Conservation (phyloP, 1,284 basidiomycete species). For the Apiotrichum mycotoxinovorans region DNA sequence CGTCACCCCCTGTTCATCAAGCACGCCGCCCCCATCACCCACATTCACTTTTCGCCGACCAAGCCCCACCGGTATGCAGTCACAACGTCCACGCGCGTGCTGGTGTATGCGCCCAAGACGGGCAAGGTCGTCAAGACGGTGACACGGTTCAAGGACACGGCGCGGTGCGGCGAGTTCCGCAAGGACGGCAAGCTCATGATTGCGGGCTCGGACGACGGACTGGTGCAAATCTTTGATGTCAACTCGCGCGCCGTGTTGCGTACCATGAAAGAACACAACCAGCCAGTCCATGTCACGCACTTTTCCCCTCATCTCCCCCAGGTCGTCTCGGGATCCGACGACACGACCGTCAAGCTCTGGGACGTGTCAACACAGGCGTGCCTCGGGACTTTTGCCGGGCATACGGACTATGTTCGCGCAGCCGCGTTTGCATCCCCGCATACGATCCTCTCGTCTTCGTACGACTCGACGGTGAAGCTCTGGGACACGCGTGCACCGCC, state of each 20-base stretch:
- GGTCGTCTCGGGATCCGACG: constrained; percentile 91
- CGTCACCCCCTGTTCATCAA: constrained; percentile 61
- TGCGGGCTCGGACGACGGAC: constrained; percentile 89
- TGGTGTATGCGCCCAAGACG: constrained; percentile 93
- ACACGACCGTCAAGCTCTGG: constrained; percentile 90
- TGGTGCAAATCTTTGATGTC: constrained; percentile 96
- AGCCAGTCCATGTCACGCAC: constrained; percentile 89
- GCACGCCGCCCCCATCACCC: constrained; percentile 89
- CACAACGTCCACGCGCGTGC: constrained; percentile 86
- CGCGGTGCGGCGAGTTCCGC: constrained; percentile 79
- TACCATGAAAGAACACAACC: constrained; percentile 86
- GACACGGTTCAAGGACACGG: constrained; percentile 93
- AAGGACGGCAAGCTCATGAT: constrained; percentile 92
- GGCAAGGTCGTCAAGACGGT: constrained; percentile 95
- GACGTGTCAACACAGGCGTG: constrained; percentile 87
- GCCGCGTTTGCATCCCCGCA: constrained; percentile 82
- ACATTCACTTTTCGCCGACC: constrained; percentile 79
- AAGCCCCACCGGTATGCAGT: constrained; percentile 92
- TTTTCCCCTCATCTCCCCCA: constrained; percentile 83
- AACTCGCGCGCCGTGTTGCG: constrained; percentile 90
- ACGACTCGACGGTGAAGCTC: constrained; percentile 85
- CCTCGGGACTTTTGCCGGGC: constrained; percentile 72
- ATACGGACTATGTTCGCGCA: constrained; percentile 93
- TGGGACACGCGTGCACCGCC: constrained; percentile 73
- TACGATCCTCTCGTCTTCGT: constrained; percentile 86